Base-by-base conservation (phyloP, 129 eudicot genomes). In the Flaveria ramosissima region DNA sequence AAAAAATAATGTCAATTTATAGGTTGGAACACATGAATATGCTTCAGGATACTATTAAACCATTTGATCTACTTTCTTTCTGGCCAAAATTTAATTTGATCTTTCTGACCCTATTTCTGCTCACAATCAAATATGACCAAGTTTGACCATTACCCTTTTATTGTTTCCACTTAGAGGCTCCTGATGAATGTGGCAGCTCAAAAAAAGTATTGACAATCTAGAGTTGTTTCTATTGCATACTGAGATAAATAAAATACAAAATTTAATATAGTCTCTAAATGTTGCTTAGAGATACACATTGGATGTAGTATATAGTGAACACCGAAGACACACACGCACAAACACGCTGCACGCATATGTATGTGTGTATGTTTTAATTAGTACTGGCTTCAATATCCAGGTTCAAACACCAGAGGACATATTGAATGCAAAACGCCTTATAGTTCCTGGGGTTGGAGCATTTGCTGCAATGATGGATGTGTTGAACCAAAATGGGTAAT, bases 391-490 rank as follows among this genome's bases (percentile, higher is more conserved):
- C 56, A 19, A 52, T 70, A 11, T 81, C 11, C 63, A 95, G 99
- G 99, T 95, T 64, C 87, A 95, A 82, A 78, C 86, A 70, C 92
- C 99, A 8, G 89, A 95, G 53, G 99, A 95, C 76, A 95, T 95
- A 71, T 55, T 95, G 24, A 88, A 95, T 72, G 97, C 99, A 52
- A 79, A 86, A 16, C 89, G 97, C 20, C 97, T 95, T 43, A 81
- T 95, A 69, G 88, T 95, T 80, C 99, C 97, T 2, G 99, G 99
- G 6, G 99, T 95, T 56, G 99, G 99, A 73, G 99, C 99, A 62
- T 95, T 95, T 86, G 97, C 96, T 57, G 87, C 97, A 46, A 96
- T 96, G 74, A 95, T 95, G 96, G 96, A 89, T 61, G 93, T 91
- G 57, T 75, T 95, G 46, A 91, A 83, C 80, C 81, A 82, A 26